A percentile compares a stretch with the other conserved stretches of the same genome.
Conservation (phyloP, 2,329 filamentous ascomycete species). For the Fusarium staphyleae region DNA sequence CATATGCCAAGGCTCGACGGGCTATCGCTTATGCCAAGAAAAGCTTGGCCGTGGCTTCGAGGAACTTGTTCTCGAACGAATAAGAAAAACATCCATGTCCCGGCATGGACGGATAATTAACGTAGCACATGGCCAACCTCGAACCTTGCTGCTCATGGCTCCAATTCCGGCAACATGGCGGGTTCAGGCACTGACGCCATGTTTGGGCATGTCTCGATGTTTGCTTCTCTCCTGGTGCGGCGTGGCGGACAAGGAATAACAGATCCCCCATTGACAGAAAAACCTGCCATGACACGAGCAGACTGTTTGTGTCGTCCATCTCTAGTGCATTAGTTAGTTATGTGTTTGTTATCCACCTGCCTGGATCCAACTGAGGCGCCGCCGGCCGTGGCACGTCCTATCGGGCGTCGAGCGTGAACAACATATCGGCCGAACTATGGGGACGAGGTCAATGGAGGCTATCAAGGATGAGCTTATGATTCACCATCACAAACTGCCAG, state of each 20-base stretch:
- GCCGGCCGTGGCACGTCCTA: constrained; percentile 10
- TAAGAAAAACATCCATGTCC: too few relatives aligned
- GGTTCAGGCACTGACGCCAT: not conserved
- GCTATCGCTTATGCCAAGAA: constrained; percentile 41
- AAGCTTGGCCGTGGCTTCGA: constrained; percentile 42
- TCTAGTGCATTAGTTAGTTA: too few relatives aligned
- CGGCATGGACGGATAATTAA: too few relatives aligned
- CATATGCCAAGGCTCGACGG: constrained; percentile 38
- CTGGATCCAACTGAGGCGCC: constrained; percentile 22
- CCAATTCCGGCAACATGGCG: too few relatives aligned
- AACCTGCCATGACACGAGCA: too few relatives aligned
- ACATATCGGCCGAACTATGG: not conserved
- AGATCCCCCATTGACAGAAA: too few relatives aligned
- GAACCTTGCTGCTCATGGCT: too few relatives aligned
- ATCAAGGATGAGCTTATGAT: not conserved
- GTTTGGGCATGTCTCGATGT: too few relatives aligned
- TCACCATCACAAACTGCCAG: not conserved
- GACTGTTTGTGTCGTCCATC: too few relatives aligned
- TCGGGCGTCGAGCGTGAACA: constrained; percentile 1
- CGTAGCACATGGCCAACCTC: too few relatives aligned
- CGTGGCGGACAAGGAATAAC: constrained; percentile 6
- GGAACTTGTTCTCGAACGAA: constrained; percentile 30
- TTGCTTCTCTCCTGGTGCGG: constrained; percentile 22
- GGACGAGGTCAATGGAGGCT: not conserved
- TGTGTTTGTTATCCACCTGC: not conserved